Conservation (phyloP, 306 rosid species). For the Nissolia schottii region DNA sequence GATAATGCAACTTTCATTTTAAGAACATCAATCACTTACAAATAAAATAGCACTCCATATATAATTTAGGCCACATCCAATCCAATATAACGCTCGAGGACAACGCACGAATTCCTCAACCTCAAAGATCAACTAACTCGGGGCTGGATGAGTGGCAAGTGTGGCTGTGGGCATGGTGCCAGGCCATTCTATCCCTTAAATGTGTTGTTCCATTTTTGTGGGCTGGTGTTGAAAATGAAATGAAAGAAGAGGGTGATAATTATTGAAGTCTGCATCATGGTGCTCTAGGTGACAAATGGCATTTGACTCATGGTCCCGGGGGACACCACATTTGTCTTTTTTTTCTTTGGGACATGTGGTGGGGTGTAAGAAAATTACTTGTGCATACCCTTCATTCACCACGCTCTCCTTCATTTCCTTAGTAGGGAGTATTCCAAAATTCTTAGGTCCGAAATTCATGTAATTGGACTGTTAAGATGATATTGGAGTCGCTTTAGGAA, state of each 20-base stretch:
- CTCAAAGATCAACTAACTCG: background rate
- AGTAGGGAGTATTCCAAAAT: background rate
- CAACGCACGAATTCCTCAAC: too few species aligned
- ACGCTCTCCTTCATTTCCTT: background rate
- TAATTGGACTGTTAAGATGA: background rate
- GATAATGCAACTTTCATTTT: too few species aligned
- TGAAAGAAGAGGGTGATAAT: conserved; percentile 22
- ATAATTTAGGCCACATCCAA: too few species aligned
- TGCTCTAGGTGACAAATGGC: conserved; percentile 16
- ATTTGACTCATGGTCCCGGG: conserved; percentile 26
- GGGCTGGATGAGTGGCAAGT: background rate
- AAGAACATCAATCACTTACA: too few species aligned
- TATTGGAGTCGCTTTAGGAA: background rate
- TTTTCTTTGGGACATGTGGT: background rate
- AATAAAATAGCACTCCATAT: too few species aligned
- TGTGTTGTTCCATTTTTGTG: conserved; percentile 21
- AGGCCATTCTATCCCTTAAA: conserved; percentile 18
- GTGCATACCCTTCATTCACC: background rate
- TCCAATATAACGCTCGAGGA: too few species aligned
- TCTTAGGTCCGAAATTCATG: background rate
- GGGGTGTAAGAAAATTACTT: background rate
- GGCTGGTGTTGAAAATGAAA: conserved; percentile 27
- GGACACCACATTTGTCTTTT: background rate
- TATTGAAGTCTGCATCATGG: conserved; percentile 24
- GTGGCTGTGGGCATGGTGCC: conserved; percentile 24